Base-by-base conservation (phyloP, 2,329 filamentous ascomycete species). In the Phaeosphaeria sp. region DNA sequence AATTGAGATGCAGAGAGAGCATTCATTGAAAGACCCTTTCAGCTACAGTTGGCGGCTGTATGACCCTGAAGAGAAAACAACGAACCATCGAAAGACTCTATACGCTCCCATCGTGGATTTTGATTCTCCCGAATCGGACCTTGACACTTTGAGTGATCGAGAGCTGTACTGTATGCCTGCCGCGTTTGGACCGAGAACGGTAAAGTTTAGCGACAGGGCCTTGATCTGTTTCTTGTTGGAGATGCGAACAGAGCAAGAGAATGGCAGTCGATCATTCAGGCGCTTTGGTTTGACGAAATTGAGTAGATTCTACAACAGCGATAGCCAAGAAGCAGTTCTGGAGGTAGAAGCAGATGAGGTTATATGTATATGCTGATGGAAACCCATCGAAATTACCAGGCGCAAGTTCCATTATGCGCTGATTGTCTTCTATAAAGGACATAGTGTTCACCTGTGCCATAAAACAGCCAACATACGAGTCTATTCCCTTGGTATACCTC, bases 111-210 rank as follows among this genome's bases (percentile, higher is more conserved):
- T 15, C 15, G 55, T 55, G 25, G 43, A 46, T 23, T 6, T 25
- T 13, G 50, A 55, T 20, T 15, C 55, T 1, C 52, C 58, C 7
- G 46, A 50, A 17, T 55, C 48, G 15, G 58, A 58, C 6, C 43
- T 42, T 7, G 55, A 58, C 6, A 46, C 58, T 18, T 60, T 58
- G 6, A 22, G 41, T 2, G 27, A 50, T 6, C 47, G 44, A n/a
- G 36, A 60, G 42, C 7, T 60, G 3, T 60, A 55, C 23, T 58
- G 51, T 18, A 60, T 60, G 58, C 48, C 58, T 22, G 58, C 41
- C 3, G 58, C 55, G 22, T 53, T 54, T 21, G 52, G 44, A 0
- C 44, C 50, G 11, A 46, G 52, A 2, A 60, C 55, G 1, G 49
- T 41, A 9, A 52, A 54, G 22, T 46, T 36, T 17, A 46, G 56